Conservation (phyloP, 768 basidiomycete species). For the Hydnomerulius pinastri region DNA sequence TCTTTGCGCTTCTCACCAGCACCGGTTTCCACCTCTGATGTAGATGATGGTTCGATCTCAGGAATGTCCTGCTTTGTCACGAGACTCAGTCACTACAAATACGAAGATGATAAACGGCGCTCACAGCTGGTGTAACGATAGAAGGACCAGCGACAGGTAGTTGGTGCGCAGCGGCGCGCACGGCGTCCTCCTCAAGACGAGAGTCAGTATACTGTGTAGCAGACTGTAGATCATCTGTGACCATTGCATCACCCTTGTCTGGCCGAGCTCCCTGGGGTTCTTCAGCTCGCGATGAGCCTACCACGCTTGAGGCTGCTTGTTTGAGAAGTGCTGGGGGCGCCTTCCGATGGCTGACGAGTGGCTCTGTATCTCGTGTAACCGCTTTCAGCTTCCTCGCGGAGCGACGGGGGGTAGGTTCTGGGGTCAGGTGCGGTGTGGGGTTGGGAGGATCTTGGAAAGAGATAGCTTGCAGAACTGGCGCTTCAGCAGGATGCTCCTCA, state of each 20-base stretch:
- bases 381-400: neutral
- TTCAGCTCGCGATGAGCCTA: neutral
- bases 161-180: neutral
- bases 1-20: constrained; percentile 18
- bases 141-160: neutral
- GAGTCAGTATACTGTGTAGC: neutral
- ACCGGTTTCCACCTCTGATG: neutral
- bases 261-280: neutral
- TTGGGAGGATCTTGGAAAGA: neutral
- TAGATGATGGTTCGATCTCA: neutral
- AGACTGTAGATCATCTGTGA: neutral
- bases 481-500: neutral
- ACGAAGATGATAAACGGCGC: neutral
- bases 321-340: neutral
- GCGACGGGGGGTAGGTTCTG: neutral
- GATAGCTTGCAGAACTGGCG: no score
- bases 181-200: neutral
- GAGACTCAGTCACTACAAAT: neutral
- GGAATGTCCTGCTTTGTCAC: neutral
- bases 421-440: neutral
- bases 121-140: neutral
- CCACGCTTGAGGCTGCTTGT: neutral
- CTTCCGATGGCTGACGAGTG: neutral
- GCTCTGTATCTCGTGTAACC: constrained; percentile 3
- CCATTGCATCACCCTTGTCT: neutral